phyloP scores from a whole-genome alignment of 805 yeast species.

The Starmerella etchellsii region DNA sequence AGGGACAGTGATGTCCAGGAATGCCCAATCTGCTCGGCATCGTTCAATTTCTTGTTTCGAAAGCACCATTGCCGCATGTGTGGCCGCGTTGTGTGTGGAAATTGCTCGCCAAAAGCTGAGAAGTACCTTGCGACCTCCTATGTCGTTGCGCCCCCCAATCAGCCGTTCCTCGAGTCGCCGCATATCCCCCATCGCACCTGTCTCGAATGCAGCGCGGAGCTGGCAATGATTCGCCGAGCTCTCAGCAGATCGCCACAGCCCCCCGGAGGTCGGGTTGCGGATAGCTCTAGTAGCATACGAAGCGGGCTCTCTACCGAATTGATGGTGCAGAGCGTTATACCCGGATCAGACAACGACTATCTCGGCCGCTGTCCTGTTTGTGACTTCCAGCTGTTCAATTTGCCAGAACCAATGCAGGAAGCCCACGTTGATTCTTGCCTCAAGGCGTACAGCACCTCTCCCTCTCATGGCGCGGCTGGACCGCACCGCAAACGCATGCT shows the following conservation, averaged over 20 bases:
- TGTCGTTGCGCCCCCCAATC: slow-evolving; percentile 43
- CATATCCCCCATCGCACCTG: slow-evolving; percentile 60
- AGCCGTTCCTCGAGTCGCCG: slow-evolving; percentile 37
- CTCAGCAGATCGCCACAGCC: slow-evolving; percentile 18
- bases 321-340: slow-evolving; percentile 20
- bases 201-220: slow-evolving; percentile 54
- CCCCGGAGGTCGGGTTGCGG: background rate
- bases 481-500: slow-evolving; percentile 65
- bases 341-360: slow-evolving; percentile 23
- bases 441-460: slow-evolving; percentile 31
- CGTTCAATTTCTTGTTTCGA: slow-evolving; percentile 50
- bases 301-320: slow-evolving; percentile 7
- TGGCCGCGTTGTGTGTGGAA: slow-evolving; percentile 65
- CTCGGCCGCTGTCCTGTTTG: slow-evolving; percentile 31
- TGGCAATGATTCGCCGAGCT: slow-evolving; percentile 38
- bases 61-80: slow-evolving; percentile 71
- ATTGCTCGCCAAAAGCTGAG: slow-evolving; percentile 44
- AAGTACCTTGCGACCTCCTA: slow-evolving; percentile 47
- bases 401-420: slow-evolving; percentile 35
- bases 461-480: slow-evolving; percentile 1
- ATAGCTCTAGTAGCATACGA: background rate
- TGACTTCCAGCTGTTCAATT: slow-evolving; percentile 22
- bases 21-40: slow-evolving; percentile 44
- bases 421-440: slow-evolving; percentile 63
- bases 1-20: slow-evolving; percentile 40